These are phyloP conservation scores for Dactylellina leptospora DNA, from an alignment of 2,329 filamentous ascomycete species.

Conservation along the genomic window DNA sequence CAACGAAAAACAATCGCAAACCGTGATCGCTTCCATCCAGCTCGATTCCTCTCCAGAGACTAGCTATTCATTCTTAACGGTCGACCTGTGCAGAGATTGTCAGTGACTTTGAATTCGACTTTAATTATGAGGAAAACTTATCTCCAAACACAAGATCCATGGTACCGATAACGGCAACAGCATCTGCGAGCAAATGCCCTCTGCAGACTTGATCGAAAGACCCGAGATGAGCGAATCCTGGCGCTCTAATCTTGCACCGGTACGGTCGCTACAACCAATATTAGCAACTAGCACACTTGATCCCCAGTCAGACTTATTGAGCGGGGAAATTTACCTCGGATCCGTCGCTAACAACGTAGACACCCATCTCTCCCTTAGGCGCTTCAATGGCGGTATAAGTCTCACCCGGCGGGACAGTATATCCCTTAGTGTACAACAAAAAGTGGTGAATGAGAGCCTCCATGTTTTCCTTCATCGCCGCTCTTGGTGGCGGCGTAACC, in stretches of 20 bases:
- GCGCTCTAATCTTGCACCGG: conserved; percentile 95
- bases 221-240: conserved; percentile 91
- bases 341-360: conserved; percentile 94
- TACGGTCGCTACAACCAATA: conserved; percentile 71
- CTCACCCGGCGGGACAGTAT: conserved; percentile 94
- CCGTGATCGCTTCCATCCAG: not conserved
- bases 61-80: conserved; percentile 18
- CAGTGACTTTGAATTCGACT: conserved; percentile 6
- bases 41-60: not conserved
- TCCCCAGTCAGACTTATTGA: not conserved
- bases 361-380: conserved; percentile 99
- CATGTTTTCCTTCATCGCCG: conserved; percentile 99
- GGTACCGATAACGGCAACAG: conserved; percentile 78
- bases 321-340: conserved; percentile 71
- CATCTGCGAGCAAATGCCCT: conserved; percentile 93
- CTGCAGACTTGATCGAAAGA: conserved; percentile 93
- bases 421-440: conserved; percentile 97
- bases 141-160: conserved; percentile 90
- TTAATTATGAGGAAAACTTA: conserved; percentile 12
- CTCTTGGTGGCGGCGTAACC: conserved; percentile 90
- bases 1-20: conserved; percentile 31
- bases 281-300: conserved; percentile 10
- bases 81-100: conserved; percentile 54
- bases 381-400: conserved; percentile 98
- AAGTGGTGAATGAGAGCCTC: conserved; percentile 99